Evolutionary conservation across 371 early-diverging fungal genomes (phyloP), one percentile per base, ranked within the genome.

Genomic region (Zychaea mexicana): DNA sequence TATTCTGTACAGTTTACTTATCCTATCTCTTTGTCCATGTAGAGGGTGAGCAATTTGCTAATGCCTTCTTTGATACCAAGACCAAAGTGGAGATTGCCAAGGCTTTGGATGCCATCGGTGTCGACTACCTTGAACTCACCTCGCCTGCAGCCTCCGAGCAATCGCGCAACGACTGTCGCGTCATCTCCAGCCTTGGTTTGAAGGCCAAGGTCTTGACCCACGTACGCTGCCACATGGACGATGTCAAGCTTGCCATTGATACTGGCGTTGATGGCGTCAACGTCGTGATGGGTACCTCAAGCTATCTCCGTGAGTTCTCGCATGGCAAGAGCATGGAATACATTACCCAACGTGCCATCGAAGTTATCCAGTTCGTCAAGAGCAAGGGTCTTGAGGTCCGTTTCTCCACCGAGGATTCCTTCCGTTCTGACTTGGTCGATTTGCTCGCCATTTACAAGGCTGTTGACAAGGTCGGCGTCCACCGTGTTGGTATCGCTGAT

Each of bases 1-100:
- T 36, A 36, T 36, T 10, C 36, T 36, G 0, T n/a, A 36, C 36
- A 36, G 36, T 36, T 36, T 42, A 4, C 4, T 42, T 42, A 4
- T 42, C n/a, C 0, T 3, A 17, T 42, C n/a, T 49, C 3, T 22
- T 49, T 49, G 0, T 19, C 39, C 49, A 49, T 27, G n/a, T 2
- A 85, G 96, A 98, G 89, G 98, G 98, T 42, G 98, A 98, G 72
- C 98, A 98, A 80, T 98, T 98, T 78, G 96, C 96, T 62, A 96
- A 96, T 77, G 98, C 98, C 46, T 96, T 97, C 85, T 98, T 98
- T 62, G 91, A 93, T 65, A 94, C 94, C 45, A 94, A 89, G 67
- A 96, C 93, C 84, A 98, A 98, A 84, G 90, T 98, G 65, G 94
- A 93, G 75, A 96, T 98, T 59, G 98, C 98, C 71, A 94, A 93